These are phyloP conservation scores for Stephania japonica DNA, from an alignment of 164 flowering plant genomes.

Conservation along the genomic window DNA sequence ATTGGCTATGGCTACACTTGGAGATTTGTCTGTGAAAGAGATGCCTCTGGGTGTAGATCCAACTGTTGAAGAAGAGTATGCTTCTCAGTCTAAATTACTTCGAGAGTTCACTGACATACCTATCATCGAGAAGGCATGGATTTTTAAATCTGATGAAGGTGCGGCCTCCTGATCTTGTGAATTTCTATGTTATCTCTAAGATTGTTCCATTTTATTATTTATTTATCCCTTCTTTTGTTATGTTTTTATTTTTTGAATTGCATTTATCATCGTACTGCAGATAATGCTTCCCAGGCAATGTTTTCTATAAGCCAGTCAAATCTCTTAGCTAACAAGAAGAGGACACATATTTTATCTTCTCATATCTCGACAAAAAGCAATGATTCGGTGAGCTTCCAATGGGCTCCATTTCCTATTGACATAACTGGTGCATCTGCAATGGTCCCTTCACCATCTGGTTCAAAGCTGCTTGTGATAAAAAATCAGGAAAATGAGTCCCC, in stretches of 20 bases:
- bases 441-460: constrained; percentile 91
- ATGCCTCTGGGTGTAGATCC: constrained; percentile 41
- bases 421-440: constrained; percentile 62
- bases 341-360: constrained; percentile 53
- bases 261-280: constrained; percentile 25
- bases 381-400: constrained; percentile 47
- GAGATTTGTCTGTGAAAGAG: constrained; percentile 29
- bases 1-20: constrained; percentile 44
- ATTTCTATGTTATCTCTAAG: background rate
- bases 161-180: constrained; percentile 10
- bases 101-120: constrained; percentile 58
- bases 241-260: background rate
- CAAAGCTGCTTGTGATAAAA: constrained; percentile 66
- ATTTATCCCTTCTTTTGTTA: background rate
- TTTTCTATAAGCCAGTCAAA: constrained; percentile 69
- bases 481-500: constrained; percentile 81
- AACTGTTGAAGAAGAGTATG: constrained; percentile 57
- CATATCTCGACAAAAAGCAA: constrained; percentile 36
- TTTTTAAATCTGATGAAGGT: constrained; percentile 56
- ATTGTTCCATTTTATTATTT: background rate
- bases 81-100: constrained; percentile 58
- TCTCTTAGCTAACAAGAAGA: constrained; percentile 75
- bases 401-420: constrained; percentile 96
- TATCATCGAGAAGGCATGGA: constrained; percentile 78
- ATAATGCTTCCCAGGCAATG: constrained; percentile 59